Conservation (phyloP, 2,329 filamentous ascomycete genomes). For the Biscogniauxia mediterranea region DNA sequence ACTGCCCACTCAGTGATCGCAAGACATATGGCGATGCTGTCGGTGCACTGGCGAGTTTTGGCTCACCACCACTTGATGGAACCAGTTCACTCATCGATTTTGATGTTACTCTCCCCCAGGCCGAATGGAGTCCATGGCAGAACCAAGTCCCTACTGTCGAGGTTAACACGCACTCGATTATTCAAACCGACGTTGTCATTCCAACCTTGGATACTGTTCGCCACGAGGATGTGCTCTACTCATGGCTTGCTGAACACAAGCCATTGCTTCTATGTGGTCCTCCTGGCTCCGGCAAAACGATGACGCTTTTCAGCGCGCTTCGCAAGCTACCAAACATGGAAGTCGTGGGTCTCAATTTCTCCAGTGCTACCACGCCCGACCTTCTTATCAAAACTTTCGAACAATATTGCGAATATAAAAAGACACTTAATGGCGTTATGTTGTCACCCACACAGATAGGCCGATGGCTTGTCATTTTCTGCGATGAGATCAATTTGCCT, state of each 20-base stretch:
- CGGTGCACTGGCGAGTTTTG: slow-evolving; percentile 78
- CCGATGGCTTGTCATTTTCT: slow-evolving; percentile 97
- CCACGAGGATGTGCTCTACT: slow-evolving; percentile 98
- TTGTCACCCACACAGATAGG: slow-evolving; percentile 96
- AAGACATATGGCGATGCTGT: slow-evolving; percentile 87
- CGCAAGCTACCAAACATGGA: slow-evolving; percentile 98
- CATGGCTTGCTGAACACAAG: slow-evolving; percentile 98
- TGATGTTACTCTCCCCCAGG: slow-evolving; percentile 81
- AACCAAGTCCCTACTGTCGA: slow-evolving; percentile 91
- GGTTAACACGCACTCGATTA: slow-evolving; percentile 97
- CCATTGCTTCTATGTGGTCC: slow-evolving; percentile 94
- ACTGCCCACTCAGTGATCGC: slow-evolving; percentile 84
- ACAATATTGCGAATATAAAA: slow-evolving; percentile 99
- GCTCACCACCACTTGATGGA: slow-evolving; percentile 76
- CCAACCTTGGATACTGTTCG: slow-evolving; percentile 95
- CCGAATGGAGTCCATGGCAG: slow-evolving; percentile 92
- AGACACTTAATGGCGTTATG: slow-evolving; percentile 93
- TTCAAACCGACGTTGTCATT: slow-evolving; percentile 97
- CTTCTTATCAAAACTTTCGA: slow-evolving; percentile 98
- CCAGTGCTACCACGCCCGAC: slow-evolving; percentile 95
- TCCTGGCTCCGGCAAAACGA: slow-evolving; percentile 98
- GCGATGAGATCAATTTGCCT: slow-evolving; percentile 98
- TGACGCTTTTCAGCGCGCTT: slow-evolving; percentile 97
- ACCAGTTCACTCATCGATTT: slow-evolving; percentile 90
- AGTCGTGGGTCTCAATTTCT: slow-evolving; percentile 98